A percentile compares a stretch with the other conserved stretches of the same genome.
phyloP scores from a whole-genome alignment of 495 filamentous ascomycete species.

The Penicillium lagena region DNA sequence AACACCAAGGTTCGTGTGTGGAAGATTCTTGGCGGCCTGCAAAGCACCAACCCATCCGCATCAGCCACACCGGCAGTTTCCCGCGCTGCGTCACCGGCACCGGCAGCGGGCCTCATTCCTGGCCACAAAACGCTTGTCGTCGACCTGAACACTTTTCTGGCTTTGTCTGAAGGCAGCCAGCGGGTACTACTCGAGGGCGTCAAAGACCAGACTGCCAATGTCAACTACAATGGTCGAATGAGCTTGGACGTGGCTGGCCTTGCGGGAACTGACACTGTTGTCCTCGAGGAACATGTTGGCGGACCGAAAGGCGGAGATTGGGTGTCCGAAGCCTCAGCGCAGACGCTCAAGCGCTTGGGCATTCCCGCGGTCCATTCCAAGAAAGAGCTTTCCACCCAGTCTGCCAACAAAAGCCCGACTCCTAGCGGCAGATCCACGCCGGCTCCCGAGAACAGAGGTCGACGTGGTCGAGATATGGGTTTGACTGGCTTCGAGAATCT shows the following conservation, averaged over 20 bases:
- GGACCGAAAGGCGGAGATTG: conserved; percentile 51
- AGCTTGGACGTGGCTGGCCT: conserved; percentile 59
- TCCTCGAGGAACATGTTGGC: conserved; percentile 70
- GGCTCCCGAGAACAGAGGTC: conserved; percentile 2
- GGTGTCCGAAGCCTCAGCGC: conserved; percentile 51
- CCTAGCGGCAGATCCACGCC: conserved; percentile 62
- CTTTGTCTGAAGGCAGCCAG: conserved; percentile 59
- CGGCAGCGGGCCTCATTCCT: conserved; percentile 32
- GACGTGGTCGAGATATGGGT: not conserved
- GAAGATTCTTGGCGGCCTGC: conserved; percentile 54
- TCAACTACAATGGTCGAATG: conserved; percentile 70
- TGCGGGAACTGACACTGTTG: conserved; percentile 58
- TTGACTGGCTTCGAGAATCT: conserved; percentile 76
- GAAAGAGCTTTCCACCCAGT: conserved; percentile 24
- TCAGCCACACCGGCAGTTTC: conserved; percentile 55
- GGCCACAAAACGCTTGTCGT: conserved; percentile 62
- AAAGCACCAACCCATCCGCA: conserved; percentile 35
- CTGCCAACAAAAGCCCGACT: conserved; percentile 30
- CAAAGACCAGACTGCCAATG: conserved; percentile 66
- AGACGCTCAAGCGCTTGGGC: conserved; percentile 32
- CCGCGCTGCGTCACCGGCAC: conserved; percentile 45
- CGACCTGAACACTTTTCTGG: conserved; percentile 63
- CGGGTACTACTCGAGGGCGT: conserved; percentile 61
- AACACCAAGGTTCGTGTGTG: conserved; percentile 73
- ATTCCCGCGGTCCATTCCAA: conserved; percentile 34